Percentiles rank a stretch among this genome's conserved stretches.
These are phyloP conservation scores for Boletus tomentosulus DNA, from an alignment of 768 basidiomycete genomes.

Conservation along the genomic window DNA sequence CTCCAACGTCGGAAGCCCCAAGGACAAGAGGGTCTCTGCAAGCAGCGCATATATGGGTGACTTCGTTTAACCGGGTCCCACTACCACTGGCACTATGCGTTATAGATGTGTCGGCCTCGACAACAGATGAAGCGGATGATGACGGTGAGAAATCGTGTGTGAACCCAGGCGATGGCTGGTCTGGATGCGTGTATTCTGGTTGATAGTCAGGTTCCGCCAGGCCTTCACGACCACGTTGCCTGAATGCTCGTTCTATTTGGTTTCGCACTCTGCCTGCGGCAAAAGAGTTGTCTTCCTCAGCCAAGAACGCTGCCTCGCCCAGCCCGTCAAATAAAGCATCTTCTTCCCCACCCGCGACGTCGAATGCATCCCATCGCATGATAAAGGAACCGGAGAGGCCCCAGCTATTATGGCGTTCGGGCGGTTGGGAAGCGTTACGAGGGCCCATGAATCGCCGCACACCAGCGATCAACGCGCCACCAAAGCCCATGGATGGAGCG, in stretches of 20 bases:
- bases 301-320: conserved; percentile 17
- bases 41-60: conserved; percentile 59
- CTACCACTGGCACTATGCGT: conserved; percentile 22
- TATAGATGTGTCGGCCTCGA: conserved; percentile 39
- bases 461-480: conserved; percentile 55
- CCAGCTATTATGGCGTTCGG: conserved; percentile 17
- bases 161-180: conserved; percentile 54
- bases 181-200: conserved; percentile 62
- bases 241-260: conserved; percentile 24
- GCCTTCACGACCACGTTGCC: conserved; percentile 11
- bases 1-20: conserved; percentile 43
- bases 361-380: conserved; percentile 30
- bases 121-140: conserved; percentile 21
- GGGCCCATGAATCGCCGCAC: conserved; percentile 27
- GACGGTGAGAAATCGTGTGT: conserved; percentile 58
- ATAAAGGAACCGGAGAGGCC: conserved; percentile 26
- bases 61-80: conserved; percentile 26
- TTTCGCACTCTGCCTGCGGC: conserved; percentile 14
- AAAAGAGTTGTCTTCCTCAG: conserved; percentile 9
- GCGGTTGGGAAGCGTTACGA: conserved; percentile 8
- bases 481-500: conserved; percentile 58
- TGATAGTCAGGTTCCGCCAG: conserved; percentile 44
- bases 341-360: conserved; percentile 13
- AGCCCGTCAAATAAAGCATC: conserved; percentile 11
- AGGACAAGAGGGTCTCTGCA: conserved; percentile 65